A percentile compares a stretch with the other conserved stretches of the same genome.
Evolutionary conservation across 352 stramenopile species (phyloP).

Genomic region (Globisporangium heterothallicum): DNA sequence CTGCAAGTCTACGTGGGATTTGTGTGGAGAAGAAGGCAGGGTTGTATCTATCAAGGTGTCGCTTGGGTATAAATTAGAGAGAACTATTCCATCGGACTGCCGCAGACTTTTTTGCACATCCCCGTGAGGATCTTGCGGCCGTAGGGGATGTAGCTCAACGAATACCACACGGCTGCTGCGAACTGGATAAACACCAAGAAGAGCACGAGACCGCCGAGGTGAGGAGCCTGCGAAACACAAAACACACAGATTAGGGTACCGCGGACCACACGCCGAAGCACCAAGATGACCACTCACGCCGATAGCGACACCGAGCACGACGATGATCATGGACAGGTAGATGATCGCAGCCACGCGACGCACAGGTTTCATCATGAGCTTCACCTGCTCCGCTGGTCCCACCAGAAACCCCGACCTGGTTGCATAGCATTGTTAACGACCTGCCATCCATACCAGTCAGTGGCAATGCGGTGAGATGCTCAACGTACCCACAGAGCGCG

Average conservation of each 20-base stretch:
- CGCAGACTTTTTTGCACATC: conserved; percentile 64
- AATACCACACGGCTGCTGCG: conserved; percentile 75
- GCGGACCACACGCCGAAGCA: neutral
- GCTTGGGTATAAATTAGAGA: conserved; percentile 13
- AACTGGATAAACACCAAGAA: conserved; percentile 78
- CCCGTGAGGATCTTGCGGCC: conserved; percentile 72
- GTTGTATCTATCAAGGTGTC: neutral
- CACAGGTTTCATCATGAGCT: conserved; percentile 86
- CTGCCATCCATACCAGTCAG: too few relatives aligned
- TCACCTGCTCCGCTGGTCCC: conserved; percentile 72
- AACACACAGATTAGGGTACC: neutral
- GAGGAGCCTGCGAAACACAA: conserved; percentile 28
- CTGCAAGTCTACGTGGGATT: too few relatives aligned
- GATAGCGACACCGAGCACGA: conserved; percentile 70
- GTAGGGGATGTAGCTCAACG: conserved; percentile 80
- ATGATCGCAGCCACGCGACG: conserved; percentile 62
- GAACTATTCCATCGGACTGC: conserved; percentile 19
- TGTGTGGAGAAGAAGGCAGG: too few relatives aligned
- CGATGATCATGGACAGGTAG: conserved; percentile 74
- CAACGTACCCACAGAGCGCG: conserved; percentile 64
- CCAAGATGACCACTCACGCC: conserved; percentile 26
- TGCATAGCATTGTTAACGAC: neutral
- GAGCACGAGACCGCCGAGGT: conserved; percentile 71
- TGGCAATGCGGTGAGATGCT: too few relatives aligned
- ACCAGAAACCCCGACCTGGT: conserved; percentile 75